A percentile compares a stretch with the other conserved stretches of the same genome.
Conservation (phyloP, 164 flowering plant species). For the Amborella trichopoda region DNA sequence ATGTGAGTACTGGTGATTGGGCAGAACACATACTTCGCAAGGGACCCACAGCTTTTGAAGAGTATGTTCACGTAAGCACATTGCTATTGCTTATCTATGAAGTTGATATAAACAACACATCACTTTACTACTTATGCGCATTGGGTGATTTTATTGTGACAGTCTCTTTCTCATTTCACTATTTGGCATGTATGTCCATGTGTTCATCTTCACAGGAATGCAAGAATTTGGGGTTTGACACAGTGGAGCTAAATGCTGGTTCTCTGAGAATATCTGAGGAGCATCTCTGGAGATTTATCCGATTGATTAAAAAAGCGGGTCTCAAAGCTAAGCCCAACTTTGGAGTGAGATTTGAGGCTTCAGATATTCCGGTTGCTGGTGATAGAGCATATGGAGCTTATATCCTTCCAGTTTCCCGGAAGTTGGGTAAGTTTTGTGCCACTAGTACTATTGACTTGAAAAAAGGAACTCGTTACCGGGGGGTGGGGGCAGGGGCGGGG, state of each 20-base stretch:
- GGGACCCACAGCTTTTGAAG: constrained; percentile 61
- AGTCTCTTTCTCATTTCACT: no score
- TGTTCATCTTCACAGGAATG: constrained; percentile 57
- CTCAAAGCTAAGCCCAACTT: constrained; percentile 77
- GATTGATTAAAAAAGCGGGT: constrained; percentile 65
- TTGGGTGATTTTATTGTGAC: no score
- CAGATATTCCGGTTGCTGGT: constrained; percentile 46
- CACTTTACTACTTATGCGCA: no score
- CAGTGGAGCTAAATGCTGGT: constrained; percentile 71
- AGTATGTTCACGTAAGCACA: constrained; percentile 65
- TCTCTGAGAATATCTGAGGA: constrained; percentile 81
- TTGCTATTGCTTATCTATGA: no score
- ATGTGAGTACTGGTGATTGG: constrained; percentile 92
- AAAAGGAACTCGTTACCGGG: no score
- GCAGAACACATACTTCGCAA: constrained; percentile 61
- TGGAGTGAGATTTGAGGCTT: constrained; percentile 56
- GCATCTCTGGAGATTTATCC: constrained; percentile 69
- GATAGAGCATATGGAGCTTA: constrained; percentile 87
- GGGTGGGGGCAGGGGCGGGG: no score
- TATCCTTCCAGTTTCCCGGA: constrained; percentile 37
- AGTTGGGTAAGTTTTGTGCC: constrained; percentile 49
- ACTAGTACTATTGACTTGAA: no score
- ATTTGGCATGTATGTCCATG: no score
- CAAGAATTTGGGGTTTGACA: constrained; percentile 77
- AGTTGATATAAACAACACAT: no score